Evolutionary conservation across 441 rosid species (phyloP).

Genomic region (Jatropha podagrica): DNA sequence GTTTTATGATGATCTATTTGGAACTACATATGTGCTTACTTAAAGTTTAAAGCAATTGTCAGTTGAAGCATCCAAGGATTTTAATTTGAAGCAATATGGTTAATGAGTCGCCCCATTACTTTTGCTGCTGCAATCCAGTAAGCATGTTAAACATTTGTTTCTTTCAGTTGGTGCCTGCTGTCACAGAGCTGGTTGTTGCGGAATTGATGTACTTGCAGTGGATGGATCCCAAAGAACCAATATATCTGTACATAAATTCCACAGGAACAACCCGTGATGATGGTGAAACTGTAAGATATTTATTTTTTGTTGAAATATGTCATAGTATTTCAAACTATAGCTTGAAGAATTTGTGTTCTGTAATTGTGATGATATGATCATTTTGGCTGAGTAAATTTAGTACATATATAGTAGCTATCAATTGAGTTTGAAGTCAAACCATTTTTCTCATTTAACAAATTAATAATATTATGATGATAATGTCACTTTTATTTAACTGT

Average conservation of each 20-base stretch:
- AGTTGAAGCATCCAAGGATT: not conserved
- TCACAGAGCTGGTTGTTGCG: constrained; percentile 73
- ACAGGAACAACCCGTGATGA: constrained; percentile 93
- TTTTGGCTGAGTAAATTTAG: too few species aligned
- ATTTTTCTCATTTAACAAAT: too few species aligned
- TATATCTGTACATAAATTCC: constrained; percentile 76
- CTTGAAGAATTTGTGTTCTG: not conserved
- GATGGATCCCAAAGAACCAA: constrained; percentile 68
- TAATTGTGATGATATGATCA: too few species aligned
- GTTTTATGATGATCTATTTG: too few species aligned
- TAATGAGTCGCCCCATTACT: not conserved
- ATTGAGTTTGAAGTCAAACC: too few species aligned
- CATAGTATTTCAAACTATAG: not conserved
- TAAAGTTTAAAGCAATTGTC: not conserved
- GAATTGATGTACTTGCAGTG: constrained; percentile 83
- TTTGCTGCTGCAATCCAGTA: constrained; percentile 6
- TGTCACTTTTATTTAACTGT: too few species aligned
- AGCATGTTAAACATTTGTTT: constrained; percentile 19
- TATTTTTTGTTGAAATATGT: not conserved
- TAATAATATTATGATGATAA: too few species aligned
- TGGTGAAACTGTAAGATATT: constrained; percentile 71
- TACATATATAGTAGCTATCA: too few species aligned
- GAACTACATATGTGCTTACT: not conserved
- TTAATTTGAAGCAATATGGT: not conserved
- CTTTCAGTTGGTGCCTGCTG: constrained; percentile 79